These are phyloP conservation scores for Naganishia kalamii DNA, from an alignment of 768 basidiomycete genomes.

Conservation along the genomic window DNA sequence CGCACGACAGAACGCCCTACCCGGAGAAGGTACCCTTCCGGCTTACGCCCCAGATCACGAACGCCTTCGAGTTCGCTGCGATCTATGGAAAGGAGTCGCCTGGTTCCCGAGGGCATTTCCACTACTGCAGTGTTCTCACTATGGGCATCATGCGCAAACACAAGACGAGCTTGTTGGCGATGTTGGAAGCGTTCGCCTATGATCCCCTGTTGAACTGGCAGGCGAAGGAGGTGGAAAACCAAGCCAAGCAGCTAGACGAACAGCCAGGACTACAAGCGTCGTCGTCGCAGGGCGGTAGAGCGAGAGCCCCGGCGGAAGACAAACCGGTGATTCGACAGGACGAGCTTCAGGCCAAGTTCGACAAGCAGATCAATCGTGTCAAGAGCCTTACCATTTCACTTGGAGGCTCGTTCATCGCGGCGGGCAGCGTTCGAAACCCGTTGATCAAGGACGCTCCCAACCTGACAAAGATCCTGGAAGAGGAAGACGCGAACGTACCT, in stretches of 20 bases:
- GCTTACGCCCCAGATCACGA: slow-evolving; percentile 48
- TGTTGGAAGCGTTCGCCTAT: slow-evolving; percentile 48
- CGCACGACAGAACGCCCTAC: slow-evolving; percentile 14
- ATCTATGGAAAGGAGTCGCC: slow-evolving; percentile 31
- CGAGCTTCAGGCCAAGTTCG: not conserved
- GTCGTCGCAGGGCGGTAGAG: not conserved
- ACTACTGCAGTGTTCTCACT: slow-evolving; percentile 41
- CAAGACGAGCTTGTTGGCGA: slow-evolving; percentile 44
- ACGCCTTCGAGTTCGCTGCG: slow-evolving; percentile 45
- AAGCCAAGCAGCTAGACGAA: not conserved
- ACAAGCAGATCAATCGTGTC: not conserved
- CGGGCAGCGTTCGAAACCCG: slow-evolving; percentile 6
- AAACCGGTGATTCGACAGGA: slow-evolving; percentile 9
- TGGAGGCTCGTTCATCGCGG: slow-evolving; percentile 19
- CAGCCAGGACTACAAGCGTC: not conserved
- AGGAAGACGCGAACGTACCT: not conserved
- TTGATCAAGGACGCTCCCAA: not conserved
- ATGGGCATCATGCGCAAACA: slow-evolving; percentile 45
- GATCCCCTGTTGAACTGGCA: slow-evolving; percentile 47
- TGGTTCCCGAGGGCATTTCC: slow-evolving; percentile 45
- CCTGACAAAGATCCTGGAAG: not conserved
- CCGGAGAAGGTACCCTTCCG: slow-evolving; percentile 50
- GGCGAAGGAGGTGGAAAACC: slow-evolving; percentile 20
- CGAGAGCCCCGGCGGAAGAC: not conserved
- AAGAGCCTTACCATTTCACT: not conserved